Evolutionary conservation across 345 rosid genomes (phyloP), one percentile per base, ranked within the genome.

Genomic region (Bruguiera sexangula): DNA sequence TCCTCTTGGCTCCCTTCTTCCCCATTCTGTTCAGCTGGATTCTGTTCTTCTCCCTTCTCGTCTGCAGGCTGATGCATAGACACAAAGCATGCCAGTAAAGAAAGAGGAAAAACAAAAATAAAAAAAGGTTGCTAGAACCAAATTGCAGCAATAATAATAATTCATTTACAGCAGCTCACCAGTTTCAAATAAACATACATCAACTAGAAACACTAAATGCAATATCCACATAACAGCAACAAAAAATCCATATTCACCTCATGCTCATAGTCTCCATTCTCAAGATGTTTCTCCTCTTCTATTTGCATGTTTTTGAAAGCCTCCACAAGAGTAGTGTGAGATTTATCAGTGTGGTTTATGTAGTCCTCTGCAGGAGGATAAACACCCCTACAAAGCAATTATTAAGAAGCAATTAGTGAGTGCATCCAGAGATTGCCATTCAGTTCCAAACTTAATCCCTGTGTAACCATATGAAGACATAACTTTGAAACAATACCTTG

Each of bases 281-380:
- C 97, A 72, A 87, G 83, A 70, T 83, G 78, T 73, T 84, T 89
- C 73, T 86, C 87, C 66, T 85, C 96, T 81, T 90, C 97, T 46
- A 86, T 78, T 69, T 86, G 94, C 93, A 92, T 74, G 86, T 82
- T 89, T 83, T 92, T 84, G 69, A 95, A 96, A 70, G 91, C 87
- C 74, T 96, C 96, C 70, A 92, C 87, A 65, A 92, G 97, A 21
- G 97, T 86, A 66, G 78, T 74, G 66, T 81, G 82, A 6, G 90
- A 76, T 81, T 81, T 87, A 79, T 85, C 94, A 67, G 84, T 87
- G 75, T 85, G 86, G 71, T 84, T 85, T 62, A 82, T 31, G 65
- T 86, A 90, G 32, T 81, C 87, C 48, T 80, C 83, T 22, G 98
- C 96, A 29, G 85, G 87, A 76, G 89, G 84, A 75, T 80, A 79